phyloP scores from a whole-genome alignment of 208 protist species.

The Strigomonas galati region DNA sequence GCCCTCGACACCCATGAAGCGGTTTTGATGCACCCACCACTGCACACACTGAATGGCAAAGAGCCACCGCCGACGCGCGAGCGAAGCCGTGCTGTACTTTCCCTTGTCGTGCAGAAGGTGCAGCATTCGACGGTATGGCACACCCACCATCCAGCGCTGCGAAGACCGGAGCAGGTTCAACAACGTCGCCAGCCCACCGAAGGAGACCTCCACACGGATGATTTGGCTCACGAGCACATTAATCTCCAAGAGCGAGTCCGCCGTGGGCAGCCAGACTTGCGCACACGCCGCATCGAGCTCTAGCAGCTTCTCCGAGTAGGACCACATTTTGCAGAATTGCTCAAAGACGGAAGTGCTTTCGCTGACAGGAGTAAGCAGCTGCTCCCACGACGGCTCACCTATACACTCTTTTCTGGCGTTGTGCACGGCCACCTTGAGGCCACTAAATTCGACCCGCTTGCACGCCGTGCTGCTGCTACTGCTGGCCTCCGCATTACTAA shows the following conservation, averaged over 20 bases:
- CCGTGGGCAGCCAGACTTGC: not conserved
- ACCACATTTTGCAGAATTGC: not conserved
- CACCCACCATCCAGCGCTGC: constrained; percentile 41
- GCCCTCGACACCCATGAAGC: constrained; percentile 2
- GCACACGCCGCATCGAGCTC: not conserved
- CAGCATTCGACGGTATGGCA: constrained; percentile 34
- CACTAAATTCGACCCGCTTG: not conserved
- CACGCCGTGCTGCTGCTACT: not conserved
- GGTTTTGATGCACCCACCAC: not conserved
- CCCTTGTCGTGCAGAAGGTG: not conserved
- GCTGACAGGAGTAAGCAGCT: not conserved
- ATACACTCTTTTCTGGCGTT: not conserved
- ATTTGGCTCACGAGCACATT: not conserved
- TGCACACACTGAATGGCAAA: constrained; percentile 35
- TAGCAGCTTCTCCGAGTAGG: not conserved
- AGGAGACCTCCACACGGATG: constrained; percentile 36
- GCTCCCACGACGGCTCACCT: not conserved
- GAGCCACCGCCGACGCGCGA: constrained; percentile 30
- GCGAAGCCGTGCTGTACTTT: not conserved
- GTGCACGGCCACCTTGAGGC: not conserved
- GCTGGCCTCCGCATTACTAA: no score
- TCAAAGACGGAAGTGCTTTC: not conserved
- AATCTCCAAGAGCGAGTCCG: not conserved
- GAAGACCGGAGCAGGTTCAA: constrained; percentile 37
- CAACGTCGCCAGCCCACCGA: constrained; percentile 48